These are phyloP conservation scores for Sporisorium sorghi DNA, from an alignment of 1,284 basidiomycete species.

Conservation along the genomic window DNA sequence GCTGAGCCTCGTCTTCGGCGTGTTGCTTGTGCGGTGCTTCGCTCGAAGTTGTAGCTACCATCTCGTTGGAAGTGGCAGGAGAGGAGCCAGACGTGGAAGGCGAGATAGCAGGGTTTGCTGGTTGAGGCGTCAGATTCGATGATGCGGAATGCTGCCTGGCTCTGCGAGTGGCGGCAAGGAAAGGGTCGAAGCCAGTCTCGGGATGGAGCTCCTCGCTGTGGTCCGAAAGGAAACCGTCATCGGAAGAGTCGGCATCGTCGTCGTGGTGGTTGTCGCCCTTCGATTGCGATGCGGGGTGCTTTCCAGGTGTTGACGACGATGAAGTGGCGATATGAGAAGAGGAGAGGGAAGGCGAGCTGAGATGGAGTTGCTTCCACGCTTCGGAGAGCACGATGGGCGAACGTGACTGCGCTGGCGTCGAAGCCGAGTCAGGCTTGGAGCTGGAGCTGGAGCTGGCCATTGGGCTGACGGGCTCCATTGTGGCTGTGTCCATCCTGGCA, in stretches of 20 bases:
- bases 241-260: conserved; percentile 39
- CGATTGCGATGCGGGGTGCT: neutral
- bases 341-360: conserved; percentile 27
- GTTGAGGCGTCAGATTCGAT: conserved; percentile 17
- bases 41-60: neutral
- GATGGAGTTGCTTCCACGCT: conserved; percentile 43
- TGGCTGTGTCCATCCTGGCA: conserved; percentile 6
- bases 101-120: neutral
- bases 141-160: conserved; percentile 30
- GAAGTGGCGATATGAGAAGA: neutral
- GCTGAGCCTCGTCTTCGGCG: conserved; percentile 7
- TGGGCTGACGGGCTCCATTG: neutral
- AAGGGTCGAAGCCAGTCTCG: conserved; percentile 51
- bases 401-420: conserved; percentile 13
- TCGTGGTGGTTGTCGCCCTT: neutral
- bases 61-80: conserved; percentile 30
- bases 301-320: neutral
- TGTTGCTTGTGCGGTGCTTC: neutral
- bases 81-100: conserved; percentile 22
- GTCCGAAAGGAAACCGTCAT: conserved; percentile 45
- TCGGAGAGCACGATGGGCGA: conserved; percentile 43
- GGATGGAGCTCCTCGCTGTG: conserved; percentile 45
- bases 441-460: neutral
- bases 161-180: conserved; percentile 37
- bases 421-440: conserved; percentile 5